phyloP scores from a whole-genome alignment of 2,329 filamentous ascomycete genomes.

The Tolypocladium guangdongense region DNA sequence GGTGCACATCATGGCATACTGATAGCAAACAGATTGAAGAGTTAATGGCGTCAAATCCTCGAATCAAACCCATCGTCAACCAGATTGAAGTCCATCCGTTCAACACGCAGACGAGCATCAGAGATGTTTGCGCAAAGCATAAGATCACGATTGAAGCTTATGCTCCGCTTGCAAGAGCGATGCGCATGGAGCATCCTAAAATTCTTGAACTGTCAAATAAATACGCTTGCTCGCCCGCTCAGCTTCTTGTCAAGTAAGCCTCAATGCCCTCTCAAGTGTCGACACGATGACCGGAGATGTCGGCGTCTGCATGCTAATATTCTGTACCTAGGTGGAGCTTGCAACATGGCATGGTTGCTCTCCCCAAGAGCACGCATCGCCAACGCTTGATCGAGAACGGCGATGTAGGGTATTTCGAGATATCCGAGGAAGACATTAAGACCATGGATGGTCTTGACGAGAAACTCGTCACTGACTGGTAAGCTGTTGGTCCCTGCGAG shows the following conservation, averaged over 20 bases:
- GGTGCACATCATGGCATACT: not conserved
- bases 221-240: constrained; percentile 59
- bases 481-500: constrained; percentile 4
- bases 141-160: constrained; percentile 68
- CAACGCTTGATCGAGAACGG: constrained; percentile 56
- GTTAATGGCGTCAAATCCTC: constrained; percentile 50
- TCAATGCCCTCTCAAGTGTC: not conserved
- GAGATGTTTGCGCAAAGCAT: constrained; percentile 52
- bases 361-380: constrained; percentile 60
- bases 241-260: constrained; percentile 52
- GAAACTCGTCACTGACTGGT: constrained; percentile 60
- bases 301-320: not conserved
- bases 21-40: constrained; percentile 46
- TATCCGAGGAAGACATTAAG: constrained; percentile 52
- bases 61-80: constrained; percentile 58
- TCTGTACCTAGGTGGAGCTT: constrained; percentile 51
- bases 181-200: constrained; percentile 57
- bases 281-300: not conserved
- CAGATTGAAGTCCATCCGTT: constrained; percentile 79
- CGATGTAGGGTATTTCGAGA: constrained; percentile 47
- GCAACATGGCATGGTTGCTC: constrained; percentile 60
- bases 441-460: constrained; percentile 57
- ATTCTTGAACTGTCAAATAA: constrained; percentile 53
- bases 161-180: constrained; percentile 61
- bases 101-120: constrained; percentile 61